phyloP scores from a whole-genome alignment of 2,329 filamentous ascomycete genomes.

The Didymella exigua region DNA sequence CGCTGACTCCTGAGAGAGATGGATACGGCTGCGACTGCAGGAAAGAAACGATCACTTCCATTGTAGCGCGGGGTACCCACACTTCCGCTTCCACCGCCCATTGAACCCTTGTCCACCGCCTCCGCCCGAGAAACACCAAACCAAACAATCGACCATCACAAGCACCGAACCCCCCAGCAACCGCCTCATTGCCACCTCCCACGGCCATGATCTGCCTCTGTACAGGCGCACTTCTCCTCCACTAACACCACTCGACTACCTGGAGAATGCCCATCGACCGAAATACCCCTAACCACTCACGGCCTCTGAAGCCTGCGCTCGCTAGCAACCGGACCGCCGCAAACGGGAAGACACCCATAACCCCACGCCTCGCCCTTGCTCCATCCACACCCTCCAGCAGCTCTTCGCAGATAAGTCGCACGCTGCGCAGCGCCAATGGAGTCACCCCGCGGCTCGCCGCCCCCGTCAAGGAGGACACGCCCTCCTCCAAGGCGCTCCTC shows the following conservation, averaged over 20 bases:
- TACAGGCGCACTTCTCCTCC: constrained; percentile 22
- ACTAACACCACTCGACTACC: constrained; percentile 19
- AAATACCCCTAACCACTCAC: constrained; percentile 56
- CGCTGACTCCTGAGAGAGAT: constrained; percentile 12
- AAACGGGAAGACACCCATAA: constrained; percentile 58
- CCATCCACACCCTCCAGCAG: constrained; percentile 32
- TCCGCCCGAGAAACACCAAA: constrained; percentile 12
- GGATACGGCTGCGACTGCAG: constrained; percentile 1
- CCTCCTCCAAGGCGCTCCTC: constrained; percentile 62
- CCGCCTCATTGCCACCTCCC: constrained; percentile 30
- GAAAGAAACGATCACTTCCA: neutral
- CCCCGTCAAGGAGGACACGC: constrained; percentile 57
- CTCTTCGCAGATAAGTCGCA: constrained; percentile 33
- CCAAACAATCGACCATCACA: constrained; percentile 27
- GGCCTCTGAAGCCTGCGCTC: constrained; percentile 72
- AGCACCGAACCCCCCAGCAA: constrained; percentile 30
- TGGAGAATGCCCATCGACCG: constrained; percentile 49
- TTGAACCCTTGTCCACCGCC: constrained; percentile 10
- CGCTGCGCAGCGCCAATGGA: constrained; percentile 34
- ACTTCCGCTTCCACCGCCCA: constrained; percentile 27
- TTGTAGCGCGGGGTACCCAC: constrained; percentile 9
- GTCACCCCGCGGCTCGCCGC: constrained; percentile 40
- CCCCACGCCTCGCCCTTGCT: constrained; percentile 62
- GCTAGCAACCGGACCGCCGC: constrained; percentile 61
- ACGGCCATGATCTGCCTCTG: constrained; percentile 39